phyloP scores from a whole-genome alignment of 495 filamentous ascomycete species.

The Lepraria neglecta region DNA sequence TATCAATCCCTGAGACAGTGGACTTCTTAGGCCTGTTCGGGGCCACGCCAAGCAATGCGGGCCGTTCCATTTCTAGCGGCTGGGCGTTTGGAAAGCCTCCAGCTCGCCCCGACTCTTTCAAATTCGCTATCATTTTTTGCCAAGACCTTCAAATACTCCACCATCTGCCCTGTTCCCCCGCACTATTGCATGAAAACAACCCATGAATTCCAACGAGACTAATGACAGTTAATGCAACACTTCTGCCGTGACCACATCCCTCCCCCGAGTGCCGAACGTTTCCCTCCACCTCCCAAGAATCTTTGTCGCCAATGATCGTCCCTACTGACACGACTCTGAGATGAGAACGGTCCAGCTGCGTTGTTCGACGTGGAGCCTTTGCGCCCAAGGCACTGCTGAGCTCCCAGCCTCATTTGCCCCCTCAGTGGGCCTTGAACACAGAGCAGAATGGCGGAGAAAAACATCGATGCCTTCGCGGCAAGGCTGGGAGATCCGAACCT shows the following conservation, averaged over 20 bases:
- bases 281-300: not conserved
- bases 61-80: constrained; percentile 5
- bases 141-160: not conserved
- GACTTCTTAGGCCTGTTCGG: no score
- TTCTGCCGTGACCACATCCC: not conserved
- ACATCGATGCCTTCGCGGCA: constrained; percentile 53
- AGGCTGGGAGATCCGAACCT: constrained; percentile 55
- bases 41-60: not conserved
- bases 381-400: constrained; percentile 8
- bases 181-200: not conserved
- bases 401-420: not conserved
- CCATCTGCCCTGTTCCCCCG: not conserved
- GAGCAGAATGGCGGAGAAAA: constrained; percentile 39
- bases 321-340: not conserved
- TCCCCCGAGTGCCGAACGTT: not conserved
- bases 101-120: not conserved
- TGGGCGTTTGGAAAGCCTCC: constrained; percentile 1
- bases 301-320: not conserved
- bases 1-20: no score
- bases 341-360: constrained; percentile 9
- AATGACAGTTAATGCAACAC: no score
- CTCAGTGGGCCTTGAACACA: not conserved
- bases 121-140: not conserved
- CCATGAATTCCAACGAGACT: not conserved
- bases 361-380: constrained; percentile 3